Base-by-base conservation (phyloP, 495 filamentous ascomycete genomes). In the Daldinia concentrica region DNA sequence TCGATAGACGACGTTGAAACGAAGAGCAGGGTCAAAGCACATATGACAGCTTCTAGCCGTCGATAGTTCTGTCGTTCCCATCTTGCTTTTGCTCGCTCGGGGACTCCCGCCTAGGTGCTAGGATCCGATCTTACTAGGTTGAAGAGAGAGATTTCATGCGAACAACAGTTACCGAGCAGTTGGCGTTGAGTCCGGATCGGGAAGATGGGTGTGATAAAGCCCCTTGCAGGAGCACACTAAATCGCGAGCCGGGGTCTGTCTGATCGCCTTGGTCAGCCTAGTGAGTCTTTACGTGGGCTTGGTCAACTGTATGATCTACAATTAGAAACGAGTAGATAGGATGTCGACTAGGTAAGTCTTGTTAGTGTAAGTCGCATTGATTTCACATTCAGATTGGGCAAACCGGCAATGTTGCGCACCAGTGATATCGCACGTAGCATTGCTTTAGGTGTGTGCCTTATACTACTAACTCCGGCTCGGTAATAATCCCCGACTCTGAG, bases 301-400 rank as follows among this genome's bases (percentile, higher is more conserved):
- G 64, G 75, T 68, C 58, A 64, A 62, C 55, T 75, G 75, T 77
- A 48, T 77, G 75, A 77, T 77, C 75, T 77, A 45, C 75, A 64
- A 65, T 55, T 69, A 65, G 75, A 77, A 75, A 77, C 75, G 39
- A 66, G 17, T 17, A 43, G 48, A 69, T 12, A 66, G 37, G 29
- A 34, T 11, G 12, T 43, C 54, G 30, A 60, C 57, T 45, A 58
- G 65, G 34, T 52, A 59, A 50, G 24, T 43, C 22, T n/a, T 11
- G 55, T 12, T 48, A 32, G 43, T 36, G 41, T 32, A 29, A 45
- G 39, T 57, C 61, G 71, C 66, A 73, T 69, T 73, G 52, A 66
- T 63, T 50, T 66, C 43, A 22, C 17, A 9, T 58, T 36, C 54
- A 29, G 27, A 59, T 66, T 52, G 43, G 71, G 71, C 45, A 66